Percentiles rank a stretch among this genome's conserved stretches.
These are phyloP conservation scores for Xylariaceae sp. DNA, from an alignment of 2,329 filamentous ascomycete species.

Conservation along the genomic window DNA sequence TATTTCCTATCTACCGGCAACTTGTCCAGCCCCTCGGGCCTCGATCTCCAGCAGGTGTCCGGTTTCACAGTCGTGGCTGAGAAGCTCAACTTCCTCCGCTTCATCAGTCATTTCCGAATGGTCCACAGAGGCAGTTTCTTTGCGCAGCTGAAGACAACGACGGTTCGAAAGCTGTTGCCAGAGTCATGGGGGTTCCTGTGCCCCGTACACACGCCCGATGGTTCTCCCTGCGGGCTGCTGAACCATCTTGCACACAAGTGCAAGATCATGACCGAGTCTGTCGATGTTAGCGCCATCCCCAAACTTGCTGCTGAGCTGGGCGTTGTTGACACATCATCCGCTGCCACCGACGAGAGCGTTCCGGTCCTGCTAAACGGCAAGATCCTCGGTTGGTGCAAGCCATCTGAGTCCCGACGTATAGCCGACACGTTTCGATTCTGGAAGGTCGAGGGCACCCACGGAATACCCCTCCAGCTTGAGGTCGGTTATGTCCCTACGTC, in stretches of 20 bases:
- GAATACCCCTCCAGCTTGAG: slow-evolving; percentile 77
- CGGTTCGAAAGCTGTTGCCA: slow-evolving; percentile 88
- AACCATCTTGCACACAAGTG: slow-evolving; percentile 97
- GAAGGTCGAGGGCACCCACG: slow-evolving; percentile 85
- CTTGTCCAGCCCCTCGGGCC: slow-evolving; percentile 79
- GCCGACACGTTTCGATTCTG: slow-evolving; percentile 85
- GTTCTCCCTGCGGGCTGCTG: slow-evolving; percentile 85
- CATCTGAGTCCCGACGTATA: slow-evolving; percentile 73
- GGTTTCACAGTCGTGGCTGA: slow-evolving; percentile 96
- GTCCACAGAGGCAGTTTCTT: slow-evolving; percentile 99
- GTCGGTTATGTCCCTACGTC: slow-evolving; percentile 88
- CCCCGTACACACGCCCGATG: slow-evolving; percentile 95
- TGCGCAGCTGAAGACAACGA: slow-evolving; percentile 93
- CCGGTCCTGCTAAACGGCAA: slow-evolving; percentile 86
- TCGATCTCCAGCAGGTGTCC: slow-evolving; percentile 90
- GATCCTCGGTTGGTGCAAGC: slow-evolving; percentile 85
- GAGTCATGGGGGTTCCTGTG: slow-evolving; percentile 98
- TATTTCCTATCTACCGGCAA: slow-evolving; percentile 98
- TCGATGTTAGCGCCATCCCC: slow-evolving; percentile 71
- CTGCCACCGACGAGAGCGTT: slow-evolving; percentile 75
- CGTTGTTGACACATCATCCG: slow-evolving; percentile 67
- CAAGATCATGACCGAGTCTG: slow-evolving; percentile 69
- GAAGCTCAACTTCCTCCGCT: slow-evolving; percentile 97
- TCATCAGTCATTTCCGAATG: slow-evolving; percentile 99
- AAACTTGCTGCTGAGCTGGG: slow-evolving; percentile 73